These are phyloP conservation scores for Sugiyamaella americana DNA, from an alignment of 805 yeast genomes.

Conservation along the genomic window DNA sequence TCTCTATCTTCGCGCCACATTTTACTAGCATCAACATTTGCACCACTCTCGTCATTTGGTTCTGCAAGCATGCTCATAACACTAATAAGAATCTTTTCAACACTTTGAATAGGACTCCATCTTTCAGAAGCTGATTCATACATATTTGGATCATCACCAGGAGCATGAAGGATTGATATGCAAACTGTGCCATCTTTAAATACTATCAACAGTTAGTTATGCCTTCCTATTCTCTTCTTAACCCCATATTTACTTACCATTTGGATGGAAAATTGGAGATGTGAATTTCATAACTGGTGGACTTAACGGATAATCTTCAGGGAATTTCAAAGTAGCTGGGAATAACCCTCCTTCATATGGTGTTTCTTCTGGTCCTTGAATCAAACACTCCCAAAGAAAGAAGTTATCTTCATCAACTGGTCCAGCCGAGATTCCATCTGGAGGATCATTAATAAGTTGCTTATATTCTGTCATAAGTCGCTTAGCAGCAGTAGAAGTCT, in stretches of 20 bases:
- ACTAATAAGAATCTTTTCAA: slow-evolving; percentile 89
- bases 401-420: slow-evolving; percentile 72
- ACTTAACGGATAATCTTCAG: slow-evolving; percentile 71
- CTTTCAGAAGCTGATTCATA: slow-evolving; percentile 94
- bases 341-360: slow-evolving; percentile 86
- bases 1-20: slow-evolving; percentile 83
- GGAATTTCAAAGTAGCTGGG: slow-evolving; percentile 67
- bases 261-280: slow-evolving; percentile 87
- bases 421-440: slow-evolving; percentile 94
- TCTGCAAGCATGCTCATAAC: slow-evolving; percentile 94
- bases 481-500: slow-evolving; percentile 64
- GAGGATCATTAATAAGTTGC: slow-evolving; percentile 77
- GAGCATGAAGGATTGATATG: slow-evolving; percentile 89
- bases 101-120: slow-evolving; percentile 97
- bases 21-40: slow-evolving; percentile 72
- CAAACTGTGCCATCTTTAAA: slow-evolving; percentile 95
- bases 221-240: no score
- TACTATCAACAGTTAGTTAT: slow-evolving; percentile 30
- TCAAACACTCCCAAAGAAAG: slow-evolving; percentile 75
- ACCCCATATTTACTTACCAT: slow-evolving; percentile 34
- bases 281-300: slow-evolving; percentile 74
- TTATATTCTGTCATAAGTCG: slow-evolving; percentile 84
- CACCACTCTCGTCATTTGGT: slow-evolving; percentile 95
- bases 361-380: slow-evolving; percentile 79
- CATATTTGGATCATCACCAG: slow-evolving; percentile 95